phyloP scores from a whole-genome alignment of 2,329 filamentous ascomycete species.

The Monosporascus sp. region DNA sequence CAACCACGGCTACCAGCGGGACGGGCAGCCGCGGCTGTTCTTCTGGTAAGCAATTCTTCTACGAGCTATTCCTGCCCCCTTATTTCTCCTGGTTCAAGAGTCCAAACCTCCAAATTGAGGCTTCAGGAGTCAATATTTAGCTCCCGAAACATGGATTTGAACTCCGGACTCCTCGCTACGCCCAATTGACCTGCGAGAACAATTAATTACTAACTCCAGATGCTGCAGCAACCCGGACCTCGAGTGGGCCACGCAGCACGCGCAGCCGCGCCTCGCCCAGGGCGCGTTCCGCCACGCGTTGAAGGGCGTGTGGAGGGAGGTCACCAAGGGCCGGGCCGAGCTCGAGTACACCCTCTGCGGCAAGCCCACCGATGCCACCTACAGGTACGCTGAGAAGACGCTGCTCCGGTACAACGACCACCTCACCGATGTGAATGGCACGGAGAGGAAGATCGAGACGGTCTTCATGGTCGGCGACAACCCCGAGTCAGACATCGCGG shows the following conservation, averaged over 20 bases:
- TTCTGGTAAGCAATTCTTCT: constrained; percentile 38
- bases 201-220: too few relatives aligned
- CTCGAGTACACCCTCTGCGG: constrained; percentile 56
- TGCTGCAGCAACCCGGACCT: constrained; percentile 54
- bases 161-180: too few relatives aligned
- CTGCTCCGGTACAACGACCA: constrained; percentile 30
- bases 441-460: constrained; percentile 29
- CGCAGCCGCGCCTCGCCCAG: constrained; percentile 62
- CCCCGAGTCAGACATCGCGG: constrained; percentile 62
- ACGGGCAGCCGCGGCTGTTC: constrained; percentile 60
- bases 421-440: background rate
- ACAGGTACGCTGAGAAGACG: constrained; percentile 59
- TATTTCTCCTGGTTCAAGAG: too few relatives aligned
- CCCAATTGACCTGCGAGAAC: too few relatives aligned
- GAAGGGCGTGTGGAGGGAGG: constrained; percentile 55
- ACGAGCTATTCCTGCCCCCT: too few relatives aligned
- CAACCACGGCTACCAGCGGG: constrained; percentile 38
- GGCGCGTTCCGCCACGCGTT: constrained; percentile 63
- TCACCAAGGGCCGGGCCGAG: constrained; percentile 31
- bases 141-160: too few relatives aligned
- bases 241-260: constrained; percentile 62
- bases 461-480: constrained; percentile 74
- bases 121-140: too few relatives aligned
- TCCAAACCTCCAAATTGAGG: too few relatives aligned
- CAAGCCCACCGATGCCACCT: constrained; percentile 60